Evolutionary conservation across 345 rosid species (phyloP).

Genomic region (Ceriops decandra): DNA sequence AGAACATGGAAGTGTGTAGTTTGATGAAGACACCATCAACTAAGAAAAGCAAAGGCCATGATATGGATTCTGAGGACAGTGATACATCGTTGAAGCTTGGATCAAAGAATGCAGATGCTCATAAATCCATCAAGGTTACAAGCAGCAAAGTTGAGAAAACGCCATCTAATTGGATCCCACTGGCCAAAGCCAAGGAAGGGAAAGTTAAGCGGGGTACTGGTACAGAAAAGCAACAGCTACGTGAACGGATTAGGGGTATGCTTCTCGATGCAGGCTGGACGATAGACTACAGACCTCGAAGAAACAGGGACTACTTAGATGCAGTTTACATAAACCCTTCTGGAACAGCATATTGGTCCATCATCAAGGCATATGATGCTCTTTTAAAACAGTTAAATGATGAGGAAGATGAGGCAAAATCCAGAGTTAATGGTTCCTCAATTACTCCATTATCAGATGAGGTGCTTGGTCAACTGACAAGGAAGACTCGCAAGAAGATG

Average conservation of each 20-base stretch:
- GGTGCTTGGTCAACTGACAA: constrained; percentile 30
- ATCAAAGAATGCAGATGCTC: constrained; percentile 1
- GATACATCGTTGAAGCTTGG: constrained; percentile 24
- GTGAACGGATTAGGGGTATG: constrained; percentile 79
- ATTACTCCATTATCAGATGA: constrained; percentile 29
- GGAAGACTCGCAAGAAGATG: constrained; percentile 34
- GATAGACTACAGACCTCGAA: constrained; percentile 34
- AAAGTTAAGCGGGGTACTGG: constrained; percentile 79
- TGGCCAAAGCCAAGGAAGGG: constrained; percentile 41
- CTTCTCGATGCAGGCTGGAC: constrained; percentile 34
- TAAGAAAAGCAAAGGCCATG: constrained; percentile 9
- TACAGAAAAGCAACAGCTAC: constrained; percentile 88
- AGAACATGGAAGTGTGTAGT: constrained; percentile 34
- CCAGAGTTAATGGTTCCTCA: constrained; percentile 12
- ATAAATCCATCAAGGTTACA: constrained; percentile 15
- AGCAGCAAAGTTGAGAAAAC: constrained; percentile 39
- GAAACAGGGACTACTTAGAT: constrained; percentile 37
- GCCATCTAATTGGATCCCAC: constrained; percentile 36
- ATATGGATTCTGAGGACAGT: constrained; percentile 26
- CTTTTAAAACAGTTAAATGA: constrained; percentile 31
- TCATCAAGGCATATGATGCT: constrained; percentile 37
- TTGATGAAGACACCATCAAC: constrained; percentile 21
- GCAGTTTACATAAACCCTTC: constrained; percentile 31
- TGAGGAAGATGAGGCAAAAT: constrained; percentile 23
- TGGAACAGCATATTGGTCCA: constrained; percentile 38